Conservation (phyloP, 2,329 filamentous ascomycete species). For the Falciphora oryzae region DNA sequence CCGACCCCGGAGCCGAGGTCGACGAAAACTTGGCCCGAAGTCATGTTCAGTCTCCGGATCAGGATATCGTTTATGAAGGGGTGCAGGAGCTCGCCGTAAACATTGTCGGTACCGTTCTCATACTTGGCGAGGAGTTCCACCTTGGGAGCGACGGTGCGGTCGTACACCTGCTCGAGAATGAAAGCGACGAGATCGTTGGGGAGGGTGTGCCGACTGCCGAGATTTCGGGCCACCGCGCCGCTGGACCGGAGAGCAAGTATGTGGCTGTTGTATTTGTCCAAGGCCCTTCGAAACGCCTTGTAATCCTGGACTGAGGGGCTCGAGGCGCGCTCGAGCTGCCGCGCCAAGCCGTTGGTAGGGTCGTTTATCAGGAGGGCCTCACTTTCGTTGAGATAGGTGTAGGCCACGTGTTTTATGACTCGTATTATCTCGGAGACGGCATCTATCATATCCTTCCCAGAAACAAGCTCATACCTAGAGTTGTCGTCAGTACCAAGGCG, state of each 20-base stretch:
- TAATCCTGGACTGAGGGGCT: constrained; percentile 59
- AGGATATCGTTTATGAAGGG: constrained; percentile 81
- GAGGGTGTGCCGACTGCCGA: constrained; percentile 63
- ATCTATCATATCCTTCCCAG: constrained; percentile 73
- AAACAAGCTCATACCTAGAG: constrained; percentile 64
- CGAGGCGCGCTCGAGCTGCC: constrained; percentile 69
- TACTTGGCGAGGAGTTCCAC: constrained; percentile 82
- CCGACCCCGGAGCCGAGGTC: constrained; percentile 94
- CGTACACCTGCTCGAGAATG: constrained; percentile 83
- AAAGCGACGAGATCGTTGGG: constrained; percentile 69
- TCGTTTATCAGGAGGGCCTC: constrained; percentile 64
- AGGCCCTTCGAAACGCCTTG: constrained; percentile 63
- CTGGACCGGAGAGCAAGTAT: constrained; percentile 60
- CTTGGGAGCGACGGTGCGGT: constrained; percentile 84
- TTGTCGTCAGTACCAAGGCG: constrained; percentile 12
- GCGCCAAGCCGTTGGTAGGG: constrained; percentile 66
- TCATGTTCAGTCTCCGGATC: constrained; percentile 67
- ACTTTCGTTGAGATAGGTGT: constrained; percentile 70
- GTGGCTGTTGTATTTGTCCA: constrained; percentile 71
- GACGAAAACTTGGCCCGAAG: constrained; percentile 80
- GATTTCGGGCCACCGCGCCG: constrained; percentile 65
- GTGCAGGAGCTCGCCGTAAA: constrained; percentile 88
- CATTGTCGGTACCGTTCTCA: constrained; percentile 84
- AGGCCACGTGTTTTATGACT: constrained; percentile 62
- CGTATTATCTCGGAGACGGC: constrained; percentile 68